These are phyloP conservation scores for Coemansia sp. DNA, from an alignment of 371 early-diverging fungal genomes.

Conservation along the genomic window DNA sequence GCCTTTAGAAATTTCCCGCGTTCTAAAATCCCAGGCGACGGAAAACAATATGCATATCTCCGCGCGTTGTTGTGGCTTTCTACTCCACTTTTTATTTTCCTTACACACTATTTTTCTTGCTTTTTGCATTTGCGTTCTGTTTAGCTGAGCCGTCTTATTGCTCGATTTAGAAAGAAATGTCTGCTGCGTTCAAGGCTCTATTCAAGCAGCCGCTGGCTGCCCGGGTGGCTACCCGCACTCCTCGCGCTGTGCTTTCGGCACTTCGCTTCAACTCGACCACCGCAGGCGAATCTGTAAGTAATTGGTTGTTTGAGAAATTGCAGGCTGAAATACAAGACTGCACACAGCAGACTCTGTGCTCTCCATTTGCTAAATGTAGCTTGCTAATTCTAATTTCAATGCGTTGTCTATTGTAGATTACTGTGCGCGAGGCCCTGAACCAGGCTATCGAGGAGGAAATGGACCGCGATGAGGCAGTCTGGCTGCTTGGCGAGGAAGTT, in stretches of 20 bases:
- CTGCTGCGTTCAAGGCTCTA: constrained; percentile 32
- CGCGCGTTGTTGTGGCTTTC: neutral
- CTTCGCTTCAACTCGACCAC: constrained; percentile 35
- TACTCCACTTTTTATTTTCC: neutral
- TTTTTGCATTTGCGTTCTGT: constrained; percentile 5
- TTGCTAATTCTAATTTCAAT: neutral
- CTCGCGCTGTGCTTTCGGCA: constrained; percentile 27
- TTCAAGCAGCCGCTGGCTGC: constrained; percentile 43
- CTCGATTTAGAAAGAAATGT: constrained; percentile 23
- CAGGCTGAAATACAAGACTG: neutral
- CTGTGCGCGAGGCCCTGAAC: constrained; percentile 98
- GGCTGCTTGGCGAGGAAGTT: constrained; percentile 98
- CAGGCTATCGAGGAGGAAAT: constrained; percentile 98
- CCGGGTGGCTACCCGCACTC: constrained; percentile 37
- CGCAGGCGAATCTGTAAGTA: constrained; percentile 44
- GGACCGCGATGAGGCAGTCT: constrained; percentile 87
- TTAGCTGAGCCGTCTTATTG: neutral
- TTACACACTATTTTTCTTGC: neutral
- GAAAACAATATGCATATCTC: neutral
- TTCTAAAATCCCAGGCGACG: neutral
- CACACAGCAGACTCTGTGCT: neutral
- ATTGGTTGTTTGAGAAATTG: too few relatives aligned
- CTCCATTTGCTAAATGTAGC: neutral
- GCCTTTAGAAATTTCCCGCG: constrained; percentile 13
- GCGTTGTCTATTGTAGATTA: constrained; percentile 64